Percentiles rank a stretch among this genome's conserved stretches.
These are phyloP conservation scores for Xylaria grammica DNA, from an alignment of 495 filamentous ascomycete species.

Conservation along the genomic window DNA sequence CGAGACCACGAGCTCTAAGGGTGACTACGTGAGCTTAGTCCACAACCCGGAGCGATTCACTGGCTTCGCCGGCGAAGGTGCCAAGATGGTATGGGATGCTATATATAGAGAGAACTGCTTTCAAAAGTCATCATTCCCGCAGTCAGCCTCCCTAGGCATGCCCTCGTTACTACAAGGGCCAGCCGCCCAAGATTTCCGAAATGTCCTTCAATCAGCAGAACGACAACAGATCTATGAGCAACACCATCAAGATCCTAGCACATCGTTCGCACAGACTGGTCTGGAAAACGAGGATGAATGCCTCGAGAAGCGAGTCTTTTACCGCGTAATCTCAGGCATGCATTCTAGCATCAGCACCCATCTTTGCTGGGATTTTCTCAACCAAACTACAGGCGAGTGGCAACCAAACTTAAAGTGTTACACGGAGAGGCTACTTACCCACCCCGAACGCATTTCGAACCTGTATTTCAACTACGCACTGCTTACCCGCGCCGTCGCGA, in stretches of 20 bases:
- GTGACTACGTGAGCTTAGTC: conserved; percentile 93
- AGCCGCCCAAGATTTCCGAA: conserved; percentile 82
- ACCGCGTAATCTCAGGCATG: conserved; percentile 94
- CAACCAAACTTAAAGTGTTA: conserved; percentile 91
- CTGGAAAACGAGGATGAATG: conserved; percentile 87
- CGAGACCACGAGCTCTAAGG: conserved; percentile 81
- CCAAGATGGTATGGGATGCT: conserved; percentile 91
- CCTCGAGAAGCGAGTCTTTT: conserved; percentile 96
- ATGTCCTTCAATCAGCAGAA: conserved; percentile 74
- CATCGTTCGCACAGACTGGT: conserved; percentile 56
- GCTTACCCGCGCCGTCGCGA: conserved; percentile 84
- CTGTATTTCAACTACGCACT: conserved; percentile 99
- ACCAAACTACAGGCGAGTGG: conserved; percentile 94
- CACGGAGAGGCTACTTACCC: conserved; percentile 76
- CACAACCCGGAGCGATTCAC: conserved; percentile 97
- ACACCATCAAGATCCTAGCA: conserved; percentile 55
- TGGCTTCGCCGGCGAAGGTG: conserved; percentile 82
- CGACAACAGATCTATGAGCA: conserved; percentile 64
- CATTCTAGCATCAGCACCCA: conserved; percentile 96
- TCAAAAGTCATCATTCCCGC: conserved; percentile 66
- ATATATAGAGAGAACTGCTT: conserved; percentile 99
- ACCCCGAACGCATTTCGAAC: conserved; percentile 93
- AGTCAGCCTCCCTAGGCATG: conserved; percentile 50
- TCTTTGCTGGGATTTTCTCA: conserved; percentile 94
- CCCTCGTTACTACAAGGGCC: conserved; percentile 54